Conservation (phyloP, 2,329 filamentous ascomycete genomes). For the Gremmenia infestans region DNA sequence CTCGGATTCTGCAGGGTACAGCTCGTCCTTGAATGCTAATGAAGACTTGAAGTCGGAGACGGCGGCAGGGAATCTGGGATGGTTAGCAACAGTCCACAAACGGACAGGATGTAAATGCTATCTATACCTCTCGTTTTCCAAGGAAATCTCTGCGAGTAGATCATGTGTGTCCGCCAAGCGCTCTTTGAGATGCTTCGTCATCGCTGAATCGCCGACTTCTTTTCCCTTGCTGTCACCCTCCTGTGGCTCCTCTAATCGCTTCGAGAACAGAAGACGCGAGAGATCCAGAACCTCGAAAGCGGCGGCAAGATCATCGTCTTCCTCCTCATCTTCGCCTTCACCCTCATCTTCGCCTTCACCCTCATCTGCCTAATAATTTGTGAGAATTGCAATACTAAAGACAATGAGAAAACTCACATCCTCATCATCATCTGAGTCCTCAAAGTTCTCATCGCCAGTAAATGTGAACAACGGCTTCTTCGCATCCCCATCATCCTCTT, state of each 20-base stretch:
- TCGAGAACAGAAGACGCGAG: slow-evolving; percentile 59
- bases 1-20: slow-evolving; percentile 76
- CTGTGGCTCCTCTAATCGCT: slow-evolving; percentile 48
- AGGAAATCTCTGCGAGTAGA: slow-evolving; percentile 89
- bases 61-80: slow-evolving; percentile 68
- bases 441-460: slow-evolving; percentile 89
- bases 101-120: slow-evolving; percentile 11
- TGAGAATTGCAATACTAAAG: slow-evolving; percentile 42
- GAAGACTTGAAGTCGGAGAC: slow-evolving; percentile 76
- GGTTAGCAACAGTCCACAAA: slow-evolving; percentile 13
- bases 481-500: slow-evolving; percentile 35
- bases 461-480: slow-evolving; percentile 88
- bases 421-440: slow-evolving; percentile 72
- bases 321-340: slow-evolving; percentile 47
- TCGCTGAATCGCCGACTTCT: slow-evolving; percentile 34
- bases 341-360: slow-evolving; percentile 36
- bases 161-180: slow-evolving; percentile 90
- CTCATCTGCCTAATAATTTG: slow-evolving; percentile 36
- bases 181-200: slow-evolving; percentile 65
- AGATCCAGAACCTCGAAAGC: slow-evolving; percentile 84
- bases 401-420: slow-evolving; percentile 40
- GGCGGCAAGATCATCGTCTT: slow-evolving; percentile 69
- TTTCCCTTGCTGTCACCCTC: slow-evolving; percentile 43
- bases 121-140: slow-evolving; percentile 80
- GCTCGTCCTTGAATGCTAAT: slow-evolving; percentile 70